A percentile compares a stretch with the other conserved stretches of the same genome.
These are phyloP conservation scores for Chara braunii DNA, from an alignment of 139 green algal species.

Conservation along the genomic window DNA sequence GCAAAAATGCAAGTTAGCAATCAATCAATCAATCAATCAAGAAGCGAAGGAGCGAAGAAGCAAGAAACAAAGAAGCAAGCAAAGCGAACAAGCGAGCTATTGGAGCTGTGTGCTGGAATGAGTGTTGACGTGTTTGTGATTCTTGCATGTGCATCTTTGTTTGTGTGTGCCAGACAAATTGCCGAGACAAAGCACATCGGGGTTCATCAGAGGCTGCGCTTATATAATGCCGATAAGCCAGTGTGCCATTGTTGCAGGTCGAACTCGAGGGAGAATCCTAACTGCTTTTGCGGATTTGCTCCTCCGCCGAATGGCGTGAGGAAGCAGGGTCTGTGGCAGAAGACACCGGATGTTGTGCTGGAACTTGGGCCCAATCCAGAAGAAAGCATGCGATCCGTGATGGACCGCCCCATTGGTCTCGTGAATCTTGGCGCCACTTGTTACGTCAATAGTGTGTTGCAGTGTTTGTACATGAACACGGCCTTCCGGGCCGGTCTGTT, in stretches of 20 bases:
- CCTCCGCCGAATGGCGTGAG: slow-evolving; percentile 20
- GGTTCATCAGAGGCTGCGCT: too few species aligned
- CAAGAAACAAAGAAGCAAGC: too few species aligned
- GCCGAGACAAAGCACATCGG: too few species aligned
- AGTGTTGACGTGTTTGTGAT: too few species aligned
- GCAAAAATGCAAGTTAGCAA: too few species aligned
- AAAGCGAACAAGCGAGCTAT: too few species aligned
- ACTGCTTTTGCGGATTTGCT: slow-evolving; percentile 23
- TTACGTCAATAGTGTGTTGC: slow-evolving; percentile 37
- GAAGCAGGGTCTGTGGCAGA: slow-evolving; percentile 26
- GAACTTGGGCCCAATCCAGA: slow-evolving; percentile 10
- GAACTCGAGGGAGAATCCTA: slow-evolving; percentile 29
- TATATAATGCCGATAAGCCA: too few species aligned
- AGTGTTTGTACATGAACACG: slow-evolving; percentile 41
- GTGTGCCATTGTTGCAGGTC: slow-evolving; percentile 26
- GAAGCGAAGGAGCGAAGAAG: too few species aligned
- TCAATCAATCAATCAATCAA: too few species aligned
- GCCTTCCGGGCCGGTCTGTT: slow-evolving; percentile 24
- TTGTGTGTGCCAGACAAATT: too few species aligned
- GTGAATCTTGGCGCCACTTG: slow-evolving; percentile 40
- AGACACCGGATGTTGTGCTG: neutral
- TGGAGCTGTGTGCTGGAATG: too few species aligned
- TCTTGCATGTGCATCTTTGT: too few species aligned
- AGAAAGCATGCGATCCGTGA: neutral
- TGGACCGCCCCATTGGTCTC: slow-evolving; percentile 7